A percentile compares a stretch with the other conserved stretches of the same genome.
These are phyloP conservation scores for Alopecurus myosuroides DNA, from an alignment of 176 grass and related monocot species.

Conservation along the genomic window DNA sequence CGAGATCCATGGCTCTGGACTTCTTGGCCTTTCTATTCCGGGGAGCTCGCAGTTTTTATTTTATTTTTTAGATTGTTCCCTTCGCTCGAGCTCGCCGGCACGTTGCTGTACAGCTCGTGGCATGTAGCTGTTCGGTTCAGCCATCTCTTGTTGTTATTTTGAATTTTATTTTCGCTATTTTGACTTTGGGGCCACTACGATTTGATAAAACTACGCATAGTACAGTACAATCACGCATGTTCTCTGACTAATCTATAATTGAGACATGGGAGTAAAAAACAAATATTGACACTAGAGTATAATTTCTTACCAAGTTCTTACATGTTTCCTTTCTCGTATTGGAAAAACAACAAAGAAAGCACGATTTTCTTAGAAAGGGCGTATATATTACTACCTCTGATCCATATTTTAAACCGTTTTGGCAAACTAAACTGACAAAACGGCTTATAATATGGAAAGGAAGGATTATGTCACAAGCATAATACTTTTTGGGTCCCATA, in stretches of 20 bases:
- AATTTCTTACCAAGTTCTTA: not conserved
- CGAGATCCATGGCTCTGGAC: constrained; percentile 39
- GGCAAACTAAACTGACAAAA: no score
- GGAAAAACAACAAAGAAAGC: no score
- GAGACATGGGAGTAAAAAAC: not conserved
- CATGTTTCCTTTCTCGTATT: no score
- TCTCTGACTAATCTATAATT: not conserved
- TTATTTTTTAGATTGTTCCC: not conserved
- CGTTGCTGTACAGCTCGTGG: not conserved
- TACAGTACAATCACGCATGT: not conserved
- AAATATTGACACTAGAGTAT: not conserved
- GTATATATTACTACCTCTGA: no score
- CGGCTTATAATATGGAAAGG: no score
- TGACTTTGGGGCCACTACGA: not conserved
- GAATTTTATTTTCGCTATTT: not conserved
- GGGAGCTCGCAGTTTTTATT: not conserved
- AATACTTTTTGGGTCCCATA: no score
- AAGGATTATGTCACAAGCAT: no score
- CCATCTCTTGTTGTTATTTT: not conserved
- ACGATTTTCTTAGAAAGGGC: no score
- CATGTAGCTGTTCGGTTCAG: not conserved
- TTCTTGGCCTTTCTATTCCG: constrained; percentile 27
- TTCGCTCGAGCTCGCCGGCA: constrained; percentile 17
- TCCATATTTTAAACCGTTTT: no score
- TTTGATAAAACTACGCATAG: not conserved